phyloP scores from a whole-genome alignment of 305 asterid genomes.

The Fraxinus baroniana region DNA sequence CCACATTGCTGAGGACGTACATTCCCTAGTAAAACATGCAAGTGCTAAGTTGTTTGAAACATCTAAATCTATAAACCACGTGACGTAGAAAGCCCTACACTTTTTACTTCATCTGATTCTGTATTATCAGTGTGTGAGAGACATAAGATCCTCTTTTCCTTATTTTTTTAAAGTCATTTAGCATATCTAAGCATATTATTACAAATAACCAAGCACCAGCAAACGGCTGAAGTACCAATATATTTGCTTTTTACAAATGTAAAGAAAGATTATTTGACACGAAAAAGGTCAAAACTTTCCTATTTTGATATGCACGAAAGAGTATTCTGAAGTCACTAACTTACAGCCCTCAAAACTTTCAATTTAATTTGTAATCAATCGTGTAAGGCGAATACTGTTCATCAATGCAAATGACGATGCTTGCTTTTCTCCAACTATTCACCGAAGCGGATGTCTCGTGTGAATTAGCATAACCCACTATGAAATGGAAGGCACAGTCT shows the following conservation, averaged over 20 bases:
- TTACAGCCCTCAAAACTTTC: neutral
- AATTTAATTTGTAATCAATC: neutral
- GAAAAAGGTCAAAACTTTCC: neutral
- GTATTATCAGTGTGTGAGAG: neutral
- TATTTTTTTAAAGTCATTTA: neutral
- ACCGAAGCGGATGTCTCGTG: neutral
- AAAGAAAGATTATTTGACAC: neutral
- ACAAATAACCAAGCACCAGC: neutral
- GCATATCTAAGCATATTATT: neutral
- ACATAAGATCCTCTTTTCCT: neutral
- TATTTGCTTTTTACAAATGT: neutral
- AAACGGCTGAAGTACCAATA: neutral
- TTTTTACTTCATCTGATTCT: neutral
- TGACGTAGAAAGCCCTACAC: neutral
- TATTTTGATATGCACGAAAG: neutral
- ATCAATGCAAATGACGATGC: neutral
- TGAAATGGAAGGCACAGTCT: neutral
- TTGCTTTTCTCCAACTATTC: neutral
- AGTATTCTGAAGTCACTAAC: neutral
- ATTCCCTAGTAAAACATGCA: constrained; percentile 50
- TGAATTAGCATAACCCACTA: neutral
- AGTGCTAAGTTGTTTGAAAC: constrained; percentile 1
- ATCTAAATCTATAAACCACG: neutral
- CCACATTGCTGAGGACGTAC: constrained; percentile 75
- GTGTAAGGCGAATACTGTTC: neutral